A percentile compares a stretch with the other conserved stretches of the same genome.
These are phyloP conservation scores for Dactylis glomerata DNA, from an alignment of 176 grass and related monocot genomes.

Conservation along the genomic window DNA sequence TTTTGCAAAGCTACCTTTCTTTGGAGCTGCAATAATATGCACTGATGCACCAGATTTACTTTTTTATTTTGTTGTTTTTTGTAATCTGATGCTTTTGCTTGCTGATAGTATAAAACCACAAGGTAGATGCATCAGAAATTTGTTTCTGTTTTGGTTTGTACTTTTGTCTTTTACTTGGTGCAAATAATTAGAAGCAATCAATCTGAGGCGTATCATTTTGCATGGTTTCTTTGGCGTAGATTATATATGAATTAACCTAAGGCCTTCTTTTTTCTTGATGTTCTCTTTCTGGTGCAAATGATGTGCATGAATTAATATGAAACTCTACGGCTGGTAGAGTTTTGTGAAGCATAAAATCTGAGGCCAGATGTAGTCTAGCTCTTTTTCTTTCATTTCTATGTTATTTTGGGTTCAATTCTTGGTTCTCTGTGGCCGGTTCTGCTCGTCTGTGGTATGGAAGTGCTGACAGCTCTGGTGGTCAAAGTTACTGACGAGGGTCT, in stretches of 20 bases:
- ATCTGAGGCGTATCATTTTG: not conserved
- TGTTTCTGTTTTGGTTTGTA: no score
- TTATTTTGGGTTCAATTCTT: not conserved
- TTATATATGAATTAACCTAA: not conserved
- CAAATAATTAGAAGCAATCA: no score
- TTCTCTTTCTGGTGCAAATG: not conserved
- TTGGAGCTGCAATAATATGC: not conserved
- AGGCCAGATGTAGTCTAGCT: not conserved
- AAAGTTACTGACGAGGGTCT: no score
- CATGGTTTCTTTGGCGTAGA: not conserved
- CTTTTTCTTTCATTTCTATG: no score
- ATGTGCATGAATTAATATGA: not conserved
- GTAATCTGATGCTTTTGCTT: not conserved
- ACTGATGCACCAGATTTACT: not conserved
- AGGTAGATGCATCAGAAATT: no score
- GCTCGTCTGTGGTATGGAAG: no score
- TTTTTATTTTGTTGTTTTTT: not conserved
- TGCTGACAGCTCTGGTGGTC: no score
- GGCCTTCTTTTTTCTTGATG: not conserved
- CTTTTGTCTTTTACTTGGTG: not conserved
- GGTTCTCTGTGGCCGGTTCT: no score
- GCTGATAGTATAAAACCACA: not conserved
- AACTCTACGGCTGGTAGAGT: not conserved
- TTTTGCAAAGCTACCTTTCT: no score
- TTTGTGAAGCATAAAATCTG: not conserved